phyloP scores from a whole-genome alignment of 371 early-diverging fungal species.

The Funneliformis caledonium region DNA sequence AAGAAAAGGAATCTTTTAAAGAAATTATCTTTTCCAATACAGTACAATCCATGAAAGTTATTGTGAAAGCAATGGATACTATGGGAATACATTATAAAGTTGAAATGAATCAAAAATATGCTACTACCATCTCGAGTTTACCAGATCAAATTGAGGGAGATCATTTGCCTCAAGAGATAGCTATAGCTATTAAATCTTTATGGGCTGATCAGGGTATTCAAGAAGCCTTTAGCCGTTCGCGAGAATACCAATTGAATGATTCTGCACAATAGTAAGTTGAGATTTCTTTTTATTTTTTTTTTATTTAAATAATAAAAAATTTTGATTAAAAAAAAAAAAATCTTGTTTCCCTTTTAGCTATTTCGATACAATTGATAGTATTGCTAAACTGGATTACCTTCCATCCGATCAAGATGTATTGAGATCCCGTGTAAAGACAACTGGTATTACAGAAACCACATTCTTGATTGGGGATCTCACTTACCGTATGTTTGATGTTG shows the following conservation, averaged over 20 bases:
- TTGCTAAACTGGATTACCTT: conserved; percentile 74
- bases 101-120: conserved; percentile 66
- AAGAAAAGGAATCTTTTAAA: conserved; percentile 88
- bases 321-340: background rate
- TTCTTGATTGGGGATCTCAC: conserved; percentile 86
- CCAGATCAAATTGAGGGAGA: conserved; percentile 87
- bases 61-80: conserved; percentile 89
- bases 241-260: conserved; percentile 93
- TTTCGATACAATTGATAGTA: conserved; percentile 92
- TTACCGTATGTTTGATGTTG: conserved; percentile 94
- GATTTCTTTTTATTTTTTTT: background rate
- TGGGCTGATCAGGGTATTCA: conserved; percentile 87
- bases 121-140: conserved; percentile 74
- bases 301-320: background rate
- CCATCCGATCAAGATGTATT: conserved; percentile 93
- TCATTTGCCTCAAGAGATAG: conserved; percentile 75
- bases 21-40: conserved; percentile 94
- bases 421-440: conserved; percentile 87
- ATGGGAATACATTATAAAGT: conserved; percentile 73
- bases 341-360: conserved; percentile 56
- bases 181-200: conserved; percentile 75
- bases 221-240: conserved; percentile 80
- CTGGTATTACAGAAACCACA: conserved; percentile 87
- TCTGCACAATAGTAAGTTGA: conserved; percentile 86
- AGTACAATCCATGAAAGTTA: conserved; percentile 93